Base-by-base conservation (phyloP, 2,329 filamentous ascomycete species). In the Pyrenophora teres region DNA sequence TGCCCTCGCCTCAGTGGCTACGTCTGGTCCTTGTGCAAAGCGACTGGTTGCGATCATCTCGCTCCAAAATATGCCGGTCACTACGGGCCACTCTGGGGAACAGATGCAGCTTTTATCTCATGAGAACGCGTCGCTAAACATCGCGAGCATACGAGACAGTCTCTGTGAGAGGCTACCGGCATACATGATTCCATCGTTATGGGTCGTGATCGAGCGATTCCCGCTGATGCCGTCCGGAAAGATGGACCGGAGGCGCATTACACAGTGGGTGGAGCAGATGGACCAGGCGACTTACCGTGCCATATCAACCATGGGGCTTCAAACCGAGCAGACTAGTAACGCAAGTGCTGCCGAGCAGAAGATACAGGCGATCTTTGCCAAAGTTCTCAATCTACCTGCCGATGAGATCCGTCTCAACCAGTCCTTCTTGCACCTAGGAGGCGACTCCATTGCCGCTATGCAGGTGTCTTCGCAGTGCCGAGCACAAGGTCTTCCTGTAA, bases 401-500 rank as follows among this genome's bases (percentile, higher is more conserved):
- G 62, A 63, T 39, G 63, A 69, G 19, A 57, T 72, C n/a, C 58
- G 66, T 8, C 58, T 70, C 21, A 71, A 67, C 16, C 66, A 69
- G 42, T 69, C 67, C 0, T 73, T 73, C 52, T 40, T 73, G 27
- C 68, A 70, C 38, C 54, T 72, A 6, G 69, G 70, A 12, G 69
- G 70, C n/a, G 70, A 73, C 40, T 68, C 63, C 3, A 73, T 73
- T 46, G 64, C 68, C 31, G 69, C 69, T 4, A 73, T 73, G 69
- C 69, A 71, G 46, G 67, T 71, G 16, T 67, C 63, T 1, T 69
- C 68, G 3, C 63, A 67, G 41, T 70, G 68, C 36, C 65, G 68
- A 18, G 59, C 67, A 4, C 60, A 70, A 32, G 67, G 65, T 7
- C 47, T 71, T 16, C 60, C 64, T 2, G 60, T 71, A 21, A 69